A percentile compares a stretch with the other conserved stretches of the same genome.
phyloP scores from a whole-genome alignment of 73 alveolate species.

The Paramecium caudatum region DNA sequence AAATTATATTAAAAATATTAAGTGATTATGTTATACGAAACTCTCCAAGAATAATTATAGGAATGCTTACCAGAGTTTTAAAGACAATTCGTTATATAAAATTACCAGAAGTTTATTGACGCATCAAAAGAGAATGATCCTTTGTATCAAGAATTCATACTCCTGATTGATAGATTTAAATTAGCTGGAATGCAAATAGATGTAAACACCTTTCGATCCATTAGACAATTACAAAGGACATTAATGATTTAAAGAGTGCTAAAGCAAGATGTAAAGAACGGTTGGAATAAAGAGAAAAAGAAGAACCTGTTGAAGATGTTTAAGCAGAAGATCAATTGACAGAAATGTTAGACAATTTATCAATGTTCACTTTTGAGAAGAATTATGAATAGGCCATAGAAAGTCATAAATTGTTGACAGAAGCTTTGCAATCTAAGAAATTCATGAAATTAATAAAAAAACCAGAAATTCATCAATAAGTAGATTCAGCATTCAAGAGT shows the following conservation, averaged over 20 bases:
- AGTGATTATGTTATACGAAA: conserved; percentile 1
- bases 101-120: background rate
- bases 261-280: background rate
- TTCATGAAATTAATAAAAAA: conserved; percentile 19
- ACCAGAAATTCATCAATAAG: conserved; percentile 1
- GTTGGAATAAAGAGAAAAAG: background rate
- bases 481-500: conserved; percentile 39
- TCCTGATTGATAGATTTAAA: background rate
- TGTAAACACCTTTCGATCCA: no score
- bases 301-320: conserved; percentile 19
- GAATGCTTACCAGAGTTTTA: background rate
- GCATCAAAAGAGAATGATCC: conserved; percentile 28
- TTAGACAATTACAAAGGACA: background rate
- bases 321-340: conserved; percentile 60
- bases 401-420: background rate
- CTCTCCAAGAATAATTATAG: background rate
- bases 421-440: background rate
- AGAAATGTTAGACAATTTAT: conserved; percentile 63
- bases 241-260: background rate
- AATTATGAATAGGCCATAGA: conserved; percentile 51
- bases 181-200: no score
- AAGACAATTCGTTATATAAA: conserved; percentile 2
- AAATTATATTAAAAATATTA: conserved; percentile 22
- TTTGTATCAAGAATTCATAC: background rate
- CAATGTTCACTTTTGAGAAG: conserved; percentile 51